Base-by-base conservation (phyloP, 2,329 filamentous ascomycete species). In the Calonectria henricotiae region DNA sequence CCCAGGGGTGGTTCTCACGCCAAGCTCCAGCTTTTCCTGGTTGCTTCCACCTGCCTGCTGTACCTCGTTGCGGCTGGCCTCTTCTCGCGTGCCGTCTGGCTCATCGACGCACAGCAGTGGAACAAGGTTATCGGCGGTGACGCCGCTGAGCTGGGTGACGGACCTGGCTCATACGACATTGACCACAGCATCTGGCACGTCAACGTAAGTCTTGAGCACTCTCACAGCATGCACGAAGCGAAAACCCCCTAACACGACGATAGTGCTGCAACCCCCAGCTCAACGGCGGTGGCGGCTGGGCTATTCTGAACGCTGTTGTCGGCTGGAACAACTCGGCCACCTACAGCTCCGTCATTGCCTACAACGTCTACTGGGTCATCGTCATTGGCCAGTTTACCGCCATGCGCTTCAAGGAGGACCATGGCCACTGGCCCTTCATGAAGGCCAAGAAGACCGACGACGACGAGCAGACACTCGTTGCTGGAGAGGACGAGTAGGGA, bases 261-360 rank as follows among this genome's bases (percentile, higher is more conserved):
- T 70, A 93, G 90, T 97, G 93, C 85, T 96, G 94, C 80, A 95
- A 89, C 76, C 92, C 94, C 0, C 84, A 90, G 63, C 82, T 91
- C 44, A 91, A 94, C 72, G 92, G 93, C 32, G 92, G 92, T 58
- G 91, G 92, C 43, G 93, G 93, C 51, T 97, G 94, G 94, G 94
- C 93, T 66, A 90, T 97, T 74, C 94, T 97, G 86, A 96, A 97
- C 77, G 91, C 93, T 68, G 86, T 97, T 47, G 86, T 97, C 7
- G 94, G 95, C 67, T 98, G 95, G 95, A 89, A 91, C 72, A 97
- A 97, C 83, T 94, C 93, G 17, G 95, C 93, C 4, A 97, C 94
- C 1, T 95, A 96, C 77, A 94, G 94, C 58, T 95, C 93, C 1
- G 92, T 97, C 72, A 89, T 97, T 68, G 90, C 93, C 2, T 97